These are phyloP conservation scores for Plasmopara viticola DNA, from an alignment of 352 stramenopile species.

Conservation along the genomic window DNA sequence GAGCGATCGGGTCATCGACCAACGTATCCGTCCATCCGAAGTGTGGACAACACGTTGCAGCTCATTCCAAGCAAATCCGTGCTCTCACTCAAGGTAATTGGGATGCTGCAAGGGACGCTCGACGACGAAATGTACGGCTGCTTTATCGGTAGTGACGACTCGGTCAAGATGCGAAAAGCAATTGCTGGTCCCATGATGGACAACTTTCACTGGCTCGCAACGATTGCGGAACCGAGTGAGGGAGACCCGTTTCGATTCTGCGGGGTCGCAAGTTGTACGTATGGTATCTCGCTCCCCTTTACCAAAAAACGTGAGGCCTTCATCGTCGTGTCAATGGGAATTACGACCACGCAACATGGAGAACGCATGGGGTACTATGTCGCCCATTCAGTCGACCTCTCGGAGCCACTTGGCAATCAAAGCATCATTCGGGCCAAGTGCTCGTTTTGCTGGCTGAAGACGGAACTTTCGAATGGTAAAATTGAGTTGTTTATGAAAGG, in stretches of 20 bases:
- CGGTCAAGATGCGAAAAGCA: constrained; percentile 23
- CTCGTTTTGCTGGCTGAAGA: constrained; percentile 37
- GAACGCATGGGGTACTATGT: constrained; percentile 45
- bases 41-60: constrained; percentile 20
- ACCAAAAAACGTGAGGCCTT: constrained; percentile 36
- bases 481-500: constrained; percentile 41
- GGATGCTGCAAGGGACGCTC: constrained; percentile 31
- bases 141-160: constrained; percentile 39
- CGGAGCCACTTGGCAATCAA: constrained; percentile 21
- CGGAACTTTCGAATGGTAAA: constrained; percentile 24
- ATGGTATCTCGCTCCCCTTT: constrained; percentile 23
- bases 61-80: constrained; percentile 26
- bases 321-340: constrained; percentile 33
- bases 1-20: constrained; percentile 21
- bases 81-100: constrained; percentile 29
- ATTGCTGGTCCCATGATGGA: constrained; percentile 30
- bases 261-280: constrained; percentile 36
- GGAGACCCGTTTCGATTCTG: constrained; percentile 53
- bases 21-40: constrained; percentile 31
- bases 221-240: constrained; percentile 31
- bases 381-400: constrained; percentile 47
- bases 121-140: constrained; percentile 49
- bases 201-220: constrained; percentile 36
- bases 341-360: constrained; percentile 33
- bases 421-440: constrained; percentile 33